Conservation (phyloP, 768 basidiomycete species). For the Lanmaoa rubissima region DNA sequence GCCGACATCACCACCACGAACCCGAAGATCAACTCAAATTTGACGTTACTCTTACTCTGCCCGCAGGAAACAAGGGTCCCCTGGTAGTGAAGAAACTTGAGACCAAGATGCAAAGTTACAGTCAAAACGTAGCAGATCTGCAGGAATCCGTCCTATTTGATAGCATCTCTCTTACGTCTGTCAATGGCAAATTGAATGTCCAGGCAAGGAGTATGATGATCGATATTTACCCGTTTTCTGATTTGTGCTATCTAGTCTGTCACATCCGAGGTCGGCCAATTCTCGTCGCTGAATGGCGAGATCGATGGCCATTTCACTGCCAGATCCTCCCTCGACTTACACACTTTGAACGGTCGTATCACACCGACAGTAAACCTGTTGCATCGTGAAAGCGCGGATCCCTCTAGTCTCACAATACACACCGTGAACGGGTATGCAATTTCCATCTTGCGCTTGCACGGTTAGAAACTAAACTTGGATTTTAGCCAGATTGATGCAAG, state of each 20-base stretch:
- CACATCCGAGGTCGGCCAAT: conserved; percentile 21
- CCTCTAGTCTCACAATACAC: conserved; percentile 32
- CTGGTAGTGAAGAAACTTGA: conserved; percentile 41
- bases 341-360: conserved; percentile 42
- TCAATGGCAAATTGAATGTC: conserved; percentile 35
- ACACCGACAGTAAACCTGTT: conserved; percentile 37
- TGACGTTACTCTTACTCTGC: conserved; percentile 39
- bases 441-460: not conserved
- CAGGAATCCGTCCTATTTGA: conserved; percentile 37
- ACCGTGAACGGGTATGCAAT: conserved; percentile 44
- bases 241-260: conserved; percentile 30
- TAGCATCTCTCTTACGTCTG: conserved; percentile 33
- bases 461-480: conserved; percentile 1
- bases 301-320: conserved; percentile 46
- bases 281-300: conserved; percentile 43
- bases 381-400: conserved; percentile 23
- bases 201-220: conserved; percentile 27
- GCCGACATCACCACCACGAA: not conserved
- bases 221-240: not conserved
- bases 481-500: conserved; percentile 22
- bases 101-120: conserved; percentile 41
- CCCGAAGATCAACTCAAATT: conserved; percentile 28
- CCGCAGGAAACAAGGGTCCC: conserved; percentile 24
- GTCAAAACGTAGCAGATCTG: conserved; percentile 38
- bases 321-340: conserved; percentile 34